These are phyloP conservation scores for Apophysomyces ossiformis DNA, from an alignment of 371 early-diverging fungal species.

Conservation along the genomic window DNA sequence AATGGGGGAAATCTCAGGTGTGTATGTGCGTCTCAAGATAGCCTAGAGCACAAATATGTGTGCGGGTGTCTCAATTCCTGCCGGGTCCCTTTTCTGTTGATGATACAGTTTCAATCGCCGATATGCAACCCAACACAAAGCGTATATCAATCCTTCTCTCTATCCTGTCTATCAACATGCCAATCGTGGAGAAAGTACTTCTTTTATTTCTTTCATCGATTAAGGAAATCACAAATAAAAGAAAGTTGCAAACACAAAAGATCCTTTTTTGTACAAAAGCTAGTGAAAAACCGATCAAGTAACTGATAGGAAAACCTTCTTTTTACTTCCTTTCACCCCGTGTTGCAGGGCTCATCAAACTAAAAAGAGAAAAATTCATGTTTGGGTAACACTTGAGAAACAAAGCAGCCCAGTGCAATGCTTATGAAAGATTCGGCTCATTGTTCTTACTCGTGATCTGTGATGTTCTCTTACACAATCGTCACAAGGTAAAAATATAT, in stretches of 20 bases:
- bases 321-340: background rate
- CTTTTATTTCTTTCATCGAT: background rate
- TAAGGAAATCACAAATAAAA: background rate
- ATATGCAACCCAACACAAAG: too few species aligned
- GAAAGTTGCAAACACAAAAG: background rate
- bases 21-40: too few species aligned
- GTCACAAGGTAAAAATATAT: slow-evolving; percentile 1
- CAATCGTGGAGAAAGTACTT: background rate
- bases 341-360: slow-evolving; percentile 7
- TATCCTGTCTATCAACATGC: background rate
- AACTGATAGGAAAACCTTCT: slow-evolving; percentile 3
- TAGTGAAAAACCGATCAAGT: slow-evolving; percentile 3
- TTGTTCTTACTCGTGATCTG: background rate
- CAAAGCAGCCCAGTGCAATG: background rate
- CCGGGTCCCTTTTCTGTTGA: background rate
- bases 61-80: background rate
- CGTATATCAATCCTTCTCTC: too few species aligned
- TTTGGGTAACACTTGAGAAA: background rate
- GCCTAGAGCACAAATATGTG: too few species aligned
- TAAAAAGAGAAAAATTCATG: background rate
- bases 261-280: background rate
- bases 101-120: background rate
- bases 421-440: background rate
- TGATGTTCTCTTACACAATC: slow-evolving; percentile 4
- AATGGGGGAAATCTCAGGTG: background rate